Evolutionary conservation across 2,329 filamentous ascomycete species (phyloP), one percentile per base, ranked within the genome.

Genomic region (Fusarium sp.): DNA sequence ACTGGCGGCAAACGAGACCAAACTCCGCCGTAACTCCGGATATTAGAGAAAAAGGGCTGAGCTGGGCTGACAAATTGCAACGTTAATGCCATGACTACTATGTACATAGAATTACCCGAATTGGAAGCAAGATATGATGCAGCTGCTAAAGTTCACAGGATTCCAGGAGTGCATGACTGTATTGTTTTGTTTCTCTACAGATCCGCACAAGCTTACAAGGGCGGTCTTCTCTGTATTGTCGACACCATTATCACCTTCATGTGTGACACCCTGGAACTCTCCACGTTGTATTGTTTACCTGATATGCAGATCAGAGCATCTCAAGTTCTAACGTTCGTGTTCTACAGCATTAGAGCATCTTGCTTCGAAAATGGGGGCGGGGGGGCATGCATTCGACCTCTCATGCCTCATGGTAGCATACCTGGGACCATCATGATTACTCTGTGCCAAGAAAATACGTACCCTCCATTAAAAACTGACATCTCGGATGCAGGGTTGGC

Each of bases 41-140:
- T 14, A 7, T 41, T 32, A 50, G 37, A 47, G 41, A 43, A 11
- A 43, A 33, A 17, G 35, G 4, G 17, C 35, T n/a, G 33, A 17
- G 33, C 27, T 35, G 22, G 39, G 66, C 66, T 69, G 66, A 69
- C 66, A 69, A 69, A 70, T 69, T 63, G 27, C 56, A 60, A 64
- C 56, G 52, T 67, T 52, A 55, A 61, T 46, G 52, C 45, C 44
- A 63, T 20, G 19, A n/a, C 27, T 13, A n/a, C n/a, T n/a, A n/a
- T n/a, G n/a, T n/a, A n/a, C 22, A 41, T 51, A 20, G 17, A 15
- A 61, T 53, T 62, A 45, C 60, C 58, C 46, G 37, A 68, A 57
- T 30, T 46, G 65, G 65, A 56, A 56, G 46, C 13, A 46, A 40
- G 35, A 37, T 14, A 51, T 57, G 62, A 44, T 69, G 49, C 62